Evolutionary conservation across 2,329 filamentous ascomycete genomes (phyloP), one percentile per base, ranked within the genome.

Genomic region (Ophiostoma australiae): DNA sequence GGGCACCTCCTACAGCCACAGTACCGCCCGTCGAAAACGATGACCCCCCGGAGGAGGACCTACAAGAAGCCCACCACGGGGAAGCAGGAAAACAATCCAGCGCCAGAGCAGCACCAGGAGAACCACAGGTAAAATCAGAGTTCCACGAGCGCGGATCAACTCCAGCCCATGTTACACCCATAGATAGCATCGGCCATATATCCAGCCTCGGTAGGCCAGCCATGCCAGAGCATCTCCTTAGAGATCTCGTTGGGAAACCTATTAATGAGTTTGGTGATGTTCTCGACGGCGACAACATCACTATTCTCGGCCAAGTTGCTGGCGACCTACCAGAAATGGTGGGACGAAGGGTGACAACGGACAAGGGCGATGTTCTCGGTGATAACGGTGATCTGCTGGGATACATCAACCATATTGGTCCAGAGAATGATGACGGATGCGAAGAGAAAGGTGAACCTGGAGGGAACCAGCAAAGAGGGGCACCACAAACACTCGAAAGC

Each of bases 401-500:
- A 27, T 58, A 31, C 23, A 6, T 58, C 52, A 58, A 58, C n/a
- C 23, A 58, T 13, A 27, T 58, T 15, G 52, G 52, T 6, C 23
- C n/a, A 11, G 52, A 58, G 8, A 58, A 1, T 15, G 52, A 58
- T 27, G 10, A 58, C 1, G 52, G 10, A 0, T 5, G 10, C 8
- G 4, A 48, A 6, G 44, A 17, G 3, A 27, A 27, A 27, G 52
- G 17, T 10, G 44, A n/a, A 48, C 17, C 44, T 20, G 17, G 44
- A 48, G 44, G 17, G 8, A 0, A 15, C 17, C 44, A 58, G 10
- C 10, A 27, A 11, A 27, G 23, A 4, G n/a, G n/a, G 11, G 23
- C 52, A 58, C n/a, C n/a, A 58, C n/a, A 58, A 27, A 58, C 52
- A 27, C 52, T 58, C n/a, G 52, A 58, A 11, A 58, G 23, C 52